These are phyloP conservation scores for Anthostomella pinea DNA, from an alignment of 2,329 filamentous ascomycete species.

Conservation along the genomic window DNA sequence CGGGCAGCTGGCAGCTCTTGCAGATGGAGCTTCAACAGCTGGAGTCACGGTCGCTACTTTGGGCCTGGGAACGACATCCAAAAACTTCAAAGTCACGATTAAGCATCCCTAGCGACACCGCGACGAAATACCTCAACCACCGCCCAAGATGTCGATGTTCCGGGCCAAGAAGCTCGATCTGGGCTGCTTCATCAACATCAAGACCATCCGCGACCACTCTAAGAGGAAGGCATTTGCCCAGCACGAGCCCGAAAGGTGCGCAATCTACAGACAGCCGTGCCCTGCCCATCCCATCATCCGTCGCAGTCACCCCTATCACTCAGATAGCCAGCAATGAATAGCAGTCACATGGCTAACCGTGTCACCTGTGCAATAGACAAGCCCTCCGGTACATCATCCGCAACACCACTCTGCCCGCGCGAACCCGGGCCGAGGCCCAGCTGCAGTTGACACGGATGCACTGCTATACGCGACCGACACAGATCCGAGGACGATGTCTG, in stretches of 20 bases:
- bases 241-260: constrained; percentile 82
- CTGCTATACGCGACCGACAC: constrained; percentile 87
- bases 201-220: constrained; percentile 88
- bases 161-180: constrained; percentile 87
- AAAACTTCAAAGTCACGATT: too few species aligned
- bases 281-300: neutral
- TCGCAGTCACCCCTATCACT: constrained; percentile 4
- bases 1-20: constrained; percentile 2
- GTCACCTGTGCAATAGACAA: constrained; percentile 59
- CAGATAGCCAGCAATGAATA: too few species aligned
- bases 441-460: constrained; percentile 94
- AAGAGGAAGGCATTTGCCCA: constrained; percentile 92
- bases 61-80: too few species aligned
- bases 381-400: constrained; percentile 89
- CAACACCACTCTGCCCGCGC: constrained; percentile 80
- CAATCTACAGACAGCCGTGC: constrained; percentile 6
- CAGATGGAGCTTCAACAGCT: constrained; percentile 3
- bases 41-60: too few species aligned
- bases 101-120: constrained; percentile 1
- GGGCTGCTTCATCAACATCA: constrained; percentile 81
- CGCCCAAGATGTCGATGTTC: constrained; percentile 73
- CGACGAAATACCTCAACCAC: constrained; percentile 9
- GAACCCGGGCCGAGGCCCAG: constrained; percentile 86
- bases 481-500: constrained; percentile 92
- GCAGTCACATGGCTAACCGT: constrained; percentile 7